These are phyloP conservation scores for Clavariopsis aquatica DNA, from an alignment of 495 filamentous ascomycete genomes.

Conservation along the genomic window DNA sequence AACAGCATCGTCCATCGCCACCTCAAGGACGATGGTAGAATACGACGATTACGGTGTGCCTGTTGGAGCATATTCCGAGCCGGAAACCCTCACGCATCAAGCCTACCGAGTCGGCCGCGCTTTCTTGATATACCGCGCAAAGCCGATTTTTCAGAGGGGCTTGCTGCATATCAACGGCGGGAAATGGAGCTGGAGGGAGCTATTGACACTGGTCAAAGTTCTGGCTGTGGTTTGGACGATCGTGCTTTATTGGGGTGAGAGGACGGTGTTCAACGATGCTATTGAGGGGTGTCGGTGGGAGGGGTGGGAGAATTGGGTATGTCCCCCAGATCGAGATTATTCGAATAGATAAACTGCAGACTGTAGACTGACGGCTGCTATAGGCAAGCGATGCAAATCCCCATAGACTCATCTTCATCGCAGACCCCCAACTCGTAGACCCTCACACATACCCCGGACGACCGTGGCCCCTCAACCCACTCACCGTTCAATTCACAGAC, in stretches of 20 bases:
- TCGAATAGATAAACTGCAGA: no score
- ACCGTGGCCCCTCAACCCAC: conserved; percentile 78
- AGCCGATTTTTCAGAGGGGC: conserved; percentile 10
- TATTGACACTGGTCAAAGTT: conserved; percentile 47
- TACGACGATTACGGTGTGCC: conserved; percentile 40
- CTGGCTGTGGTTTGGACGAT: conserved; percentile 74
- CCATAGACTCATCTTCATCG: conserved; percentile 83
- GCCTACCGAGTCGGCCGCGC: conserved; percentile 22
- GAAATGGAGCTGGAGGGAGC: conserved; percentile 22
- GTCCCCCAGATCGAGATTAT: no score
- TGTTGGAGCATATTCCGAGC: conserved; percentile 33
- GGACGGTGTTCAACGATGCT: conserved; percentile 67
- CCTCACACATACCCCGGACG: conserved; percentile 94
- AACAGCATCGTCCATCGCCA: conserved; percentile 7
- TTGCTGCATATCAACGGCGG: conserved; percentile 10
- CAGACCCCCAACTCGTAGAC: conserved; percentile 97
- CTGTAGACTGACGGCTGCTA: conserved; percentile 9
- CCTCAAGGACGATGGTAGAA: conserved; percentile 27
- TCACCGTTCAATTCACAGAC: conserved; percentile 83
- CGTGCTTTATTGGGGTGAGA: conserved; percentile 83
- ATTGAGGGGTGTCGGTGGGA: conserved; percentile 77
- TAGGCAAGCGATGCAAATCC: conserved; percentile 76
- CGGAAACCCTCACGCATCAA: conserved; percentile 29
- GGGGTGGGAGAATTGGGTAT: conserved; percentile 90
- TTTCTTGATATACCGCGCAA: conserved; percentile 23